Percentiles rank a stretch among this genome's conserved stretches.
Evolutionary conservation across 495 filamentous ascomycete species (phyloP).

Genomic region (Aspergillus asperescens): DNA sequence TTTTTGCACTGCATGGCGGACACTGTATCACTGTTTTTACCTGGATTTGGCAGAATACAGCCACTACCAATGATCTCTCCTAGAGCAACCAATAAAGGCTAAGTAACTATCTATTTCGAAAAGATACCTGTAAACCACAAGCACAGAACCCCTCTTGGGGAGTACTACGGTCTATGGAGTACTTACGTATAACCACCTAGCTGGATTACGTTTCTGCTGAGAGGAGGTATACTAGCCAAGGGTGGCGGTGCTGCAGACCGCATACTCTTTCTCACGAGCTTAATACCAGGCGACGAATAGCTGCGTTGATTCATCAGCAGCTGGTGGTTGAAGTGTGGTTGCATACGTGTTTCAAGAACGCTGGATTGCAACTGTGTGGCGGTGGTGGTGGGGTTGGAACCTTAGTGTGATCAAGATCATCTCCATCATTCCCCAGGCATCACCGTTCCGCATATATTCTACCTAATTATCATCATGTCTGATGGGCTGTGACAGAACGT

Average conservation of each 20-base stretch:
- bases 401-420: no score
- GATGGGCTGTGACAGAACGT: background rate
- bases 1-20: background rate
- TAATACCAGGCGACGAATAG: slow-evolving; percentile 7
- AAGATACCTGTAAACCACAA: background rate
- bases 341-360: slow-evolving; percentile 11
- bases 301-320: background rate
- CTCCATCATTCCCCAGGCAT: slow-evolving; percentile 8
- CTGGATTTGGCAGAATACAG: background rate
- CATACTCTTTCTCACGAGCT: slow-evolving; percentile 5
- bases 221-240: slow-evolving; percentile 1
- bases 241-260: slow-evolving; percentile 12
- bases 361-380: background rate
- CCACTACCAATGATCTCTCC: background rate
- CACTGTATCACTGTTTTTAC: background rate
- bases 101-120: background rate
- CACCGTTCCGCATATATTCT: slow-evolving; percentile 6
- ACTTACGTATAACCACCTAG: background rate
- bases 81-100: background rate
- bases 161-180: no score
- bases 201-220: background rate
- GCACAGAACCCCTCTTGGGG: no score
- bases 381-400: slow-evolving; percentile 5
- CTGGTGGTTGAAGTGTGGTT: background rate
- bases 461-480: background rate